Evolutionary conservation across 2,329 filamentous ascomycete species (phyloP).

Genomic region (Microcyclospora pomicola): DNA sequence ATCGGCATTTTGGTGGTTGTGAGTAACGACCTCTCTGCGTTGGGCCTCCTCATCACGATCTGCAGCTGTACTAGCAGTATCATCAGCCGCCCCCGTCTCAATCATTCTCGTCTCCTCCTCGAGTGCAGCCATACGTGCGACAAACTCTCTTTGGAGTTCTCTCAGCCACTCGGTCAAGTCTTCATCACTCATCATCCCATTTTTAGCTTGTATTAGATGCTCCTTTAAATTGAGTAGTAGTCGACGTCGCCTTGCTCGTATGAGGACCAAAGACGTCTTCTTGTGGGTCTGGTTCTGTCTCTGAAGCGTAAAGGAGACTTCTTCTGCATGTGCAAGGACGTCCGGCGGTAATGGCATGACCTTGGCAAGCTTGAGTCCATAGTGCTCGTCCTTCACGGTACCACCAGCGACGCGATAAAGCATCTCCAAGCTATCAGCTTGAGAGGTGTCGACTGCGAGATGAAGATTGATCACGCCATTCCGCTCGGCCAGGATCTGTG

Average conservation of each 20-base stretch:
- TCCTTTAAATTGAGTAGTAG: conserved; percentile 61
- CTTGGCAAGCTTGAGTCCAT: conserved; percentile 70
- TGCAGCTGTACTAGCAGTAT: not conserved
- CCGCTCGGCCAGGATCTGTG: conserved; percentile 58
- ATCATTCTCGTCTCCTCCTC: conserved; percentile 30
- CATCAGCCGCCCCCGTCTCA: conserved; percentile 2
- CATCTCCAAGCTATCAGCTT: conserved; percentile 62
- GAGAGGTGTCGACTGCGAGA: conserved; percentile 49
- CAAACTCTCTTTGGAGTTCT: conserved; percentile 61
- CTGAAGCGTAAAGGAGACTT: conserved; percentile 50
- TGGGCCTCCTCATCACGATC: too few species aligned
- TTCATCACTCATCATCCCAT: conserved; percentile 51
- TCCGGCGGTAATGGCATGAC: conserved; percentile 56
- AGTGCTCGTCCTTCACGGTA: conserved; percentile 55
- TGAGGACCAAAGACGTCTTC: conserved; percentile 43
- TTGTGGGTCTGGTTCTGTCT: conserved; percentile 44
- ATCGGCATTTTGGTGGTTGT: too few species aligned
- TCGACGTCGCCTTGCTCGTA: conserved; percentile 52
- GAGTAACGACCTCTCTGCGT: too few species aligned
- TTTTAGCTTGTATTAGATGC: conserved; percentile 53
- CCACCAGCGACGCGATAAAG: conserved; percentile 71
- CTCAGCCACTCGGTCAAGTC: conserved; percentile 50
- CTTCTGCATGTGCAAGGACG: conserved; percentile 55
- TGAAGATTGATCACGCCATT: conserved; percentile 74
- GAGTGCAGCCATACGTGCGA: conserved; percentile 53